A percentile compares a stretch with the other conserved stretches of the same genome.
Conservation (phyloP, 2,329 filamentous ascomycete genomes). For the Magnaporthales sp. region DNA sequence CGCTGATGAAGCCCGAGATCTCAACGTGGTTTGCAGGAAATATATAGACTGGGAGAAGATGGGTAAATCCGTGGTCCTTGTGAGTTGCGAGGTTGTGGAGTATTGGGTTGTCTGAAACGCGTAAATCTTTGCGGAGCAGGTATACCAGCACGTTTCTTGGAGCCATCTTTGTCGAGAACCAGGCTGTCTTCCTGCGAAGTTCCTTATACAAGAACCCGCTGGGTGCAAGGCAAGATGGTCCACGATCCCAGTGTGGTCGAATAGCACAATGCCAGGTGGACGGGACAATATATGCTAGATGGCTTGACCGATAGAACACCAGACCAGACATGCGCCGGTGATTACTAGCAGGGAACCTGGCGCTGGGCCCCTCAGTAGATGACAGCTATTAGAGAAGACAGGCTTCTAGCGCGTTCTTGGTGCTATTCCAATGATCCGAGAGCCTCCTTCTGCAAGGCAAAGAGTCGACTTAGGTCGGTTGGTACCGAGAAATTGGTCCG, state of each 20-base stretch:
- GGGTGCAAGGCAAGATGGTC: neutral
- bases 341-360: neutral
- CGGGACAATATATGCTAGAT: neutral
- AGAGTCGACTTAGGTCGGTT: neutral
- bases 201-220: neutral
- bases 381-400: neutral
- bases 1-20: slow-evolving; percentile 61
- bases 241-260: neutral
- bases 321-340: neutral
- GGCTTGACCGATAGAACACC: neutral
- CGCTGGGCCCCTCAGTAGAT: neutral
- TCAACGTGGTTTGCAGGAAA: slow-evolving; percentile 65
- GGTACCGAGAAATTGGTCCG: neutral
- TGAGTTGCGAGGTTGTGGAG: slow-evolving; percentile 47
- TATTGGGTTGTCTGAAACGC: slow-evolving; percentile 66
- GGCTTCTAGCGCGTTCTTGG: neutral
- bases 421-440: neutral
- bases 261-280: neutral
- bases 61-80: slow-evolving; percentile 48
- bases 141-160: slow-evolving; percentile 53
- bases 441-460: neutral
- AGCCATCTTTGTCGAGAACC: neutral
- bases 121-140: slow-evolving; percentile 63
- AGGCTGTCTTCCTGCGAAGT: neutral
- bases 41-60: slow-evolving; percentile 63